Conservation (phyloP, 1,284 basidiomycete species). For the Ustilago crameri region DNA sequence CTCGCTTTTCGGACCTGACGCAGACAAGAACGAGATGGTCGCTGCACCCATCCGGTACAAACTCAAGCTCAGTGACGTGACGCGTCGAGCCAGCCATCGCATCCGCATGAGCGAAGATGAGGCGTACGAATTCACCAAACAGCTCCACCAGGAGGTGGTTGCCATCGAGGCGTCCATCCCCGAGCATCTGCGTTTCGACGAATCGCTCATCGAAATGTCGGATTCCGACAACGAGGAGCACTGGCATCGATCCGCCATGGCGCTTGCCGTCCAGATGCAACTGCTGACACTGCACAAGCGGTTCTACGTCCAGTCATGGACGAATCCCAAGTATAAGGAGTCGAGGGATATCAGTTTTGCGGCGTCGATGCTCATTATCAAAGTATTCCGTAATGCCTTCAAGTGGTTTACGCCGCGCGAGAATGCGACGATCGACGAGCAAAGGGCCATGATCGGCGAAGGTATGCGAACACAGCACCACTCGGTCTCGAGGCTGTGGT, state of each 20-base stretch:
- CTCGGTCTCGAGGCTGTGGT: constrained; percentile 52
- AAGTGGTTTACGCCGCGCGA: constrained; percentile 55
- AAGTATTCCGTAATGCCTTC: constrained; percentile 57
- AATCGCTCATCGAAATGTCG: constrained; percentile 44
- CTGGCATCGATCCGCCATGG: constrained; percentile 38
- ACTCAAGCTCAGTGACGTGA: constrained; percentile 46
- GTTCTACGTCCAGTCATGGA: constrained; percentile 64
- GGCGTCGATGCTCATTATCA: constrained; percentile 52
- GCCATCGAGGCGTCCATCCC: constrained; percentile 43
- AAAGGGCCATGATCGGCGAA: constrained; percentile 38
- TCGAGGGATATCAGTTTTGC: constrained; percentile 60
- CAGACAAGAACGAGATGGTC: constrained; percentile 38
- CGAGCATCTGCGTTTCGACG: constrained; percentile 41
- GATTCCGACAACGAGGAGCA: constrained; percentile 24
- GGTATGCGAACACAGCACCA: constrained; percentile 47
- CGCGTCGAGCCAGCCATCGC: constrained; percentile 45
- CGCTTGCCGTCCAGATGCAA: constrained; percentile 33
- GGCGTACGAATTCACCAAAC: constrained; percentile 51
- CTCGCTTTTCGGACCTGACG: constrained; percentile 44
- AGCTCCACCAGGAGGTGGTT: constrained; percentile 54
- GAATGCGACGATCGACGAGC: constrained; percentile 35
- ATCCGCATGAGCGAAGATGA: constrained; percentile 48
- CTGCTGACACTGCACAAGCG: constrained; percentile 53
- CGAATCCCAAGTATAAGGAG: constrained; percentile 48
- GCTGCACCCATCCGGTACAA: constrained; percentile 37